Evolutionary conservation across 2,329 filamentous ascomycete species (phyloP).

Genomic region (Cladobotryum protrusum): DNA sequence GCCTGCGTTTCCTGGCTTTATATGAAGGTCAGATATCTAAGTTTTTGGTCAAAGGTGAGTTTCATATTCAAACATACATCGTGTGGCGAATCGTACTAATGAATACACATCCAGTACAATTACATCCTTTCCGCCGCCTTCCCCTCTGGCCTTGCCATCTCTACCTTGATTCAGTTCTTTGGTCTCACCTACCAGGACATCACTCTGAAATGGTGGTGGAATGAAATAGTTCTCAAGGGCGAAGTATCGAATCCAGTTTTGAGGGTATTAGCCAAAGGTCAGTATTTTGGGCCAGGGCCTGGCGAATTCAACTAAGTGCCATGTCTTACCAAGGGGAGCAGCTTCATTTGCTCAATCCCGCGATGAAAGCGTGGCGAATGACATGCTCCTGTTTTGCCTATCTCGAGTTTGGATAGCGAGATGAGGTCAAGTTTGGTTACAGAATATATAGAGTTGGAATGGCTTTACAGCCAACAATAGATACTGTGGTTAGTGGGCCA

Average conservation of each 20-base stretch:
- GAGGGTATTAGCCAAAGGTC: conserved; percentile 14
- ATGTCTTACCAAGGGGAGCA: no score
- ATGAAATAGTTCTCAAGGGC: conserved; percentile 27
- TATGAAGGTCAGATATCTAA: conserved; percentile 37
- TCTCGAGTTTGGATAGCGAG: no score
- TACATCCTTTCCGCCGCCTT: conserved; percentile 38
- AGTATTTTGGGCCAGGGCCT: conserved; percentile 22
- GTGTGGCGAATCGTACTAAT: no score
- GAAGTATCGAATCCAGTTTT: conserved; percentile 29
- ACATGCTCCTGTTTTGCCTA: no score
- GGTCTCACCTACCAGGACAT: conserved; percentile 35
- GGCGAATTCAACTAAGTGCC: neutral
- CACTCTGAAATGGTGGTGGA: conserved; percentile 36
- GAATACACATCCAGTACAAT: conserved; percentile 17
- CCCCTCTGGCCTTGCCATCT: conserved; percentile 35
- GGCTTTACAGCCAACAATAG: no score
- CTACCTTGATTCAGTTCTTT: conserved; percentile 38
- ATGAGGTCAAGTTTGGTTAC: no score
- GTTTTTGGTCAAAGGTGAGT: conserved; percentile 40
- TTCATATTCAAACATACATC: neutral
- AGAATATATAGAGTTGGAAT: no score
- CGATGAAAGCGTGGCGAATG: no score
- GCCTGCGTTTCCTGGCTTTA: conserved; percentile 44
- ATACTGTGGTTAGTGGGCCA: no score
- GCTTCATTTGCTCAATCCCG: no score